Conservation (phyloP, 495 filamentous ascomycete genomes). For the Pyrenula aspistea region DNA sequence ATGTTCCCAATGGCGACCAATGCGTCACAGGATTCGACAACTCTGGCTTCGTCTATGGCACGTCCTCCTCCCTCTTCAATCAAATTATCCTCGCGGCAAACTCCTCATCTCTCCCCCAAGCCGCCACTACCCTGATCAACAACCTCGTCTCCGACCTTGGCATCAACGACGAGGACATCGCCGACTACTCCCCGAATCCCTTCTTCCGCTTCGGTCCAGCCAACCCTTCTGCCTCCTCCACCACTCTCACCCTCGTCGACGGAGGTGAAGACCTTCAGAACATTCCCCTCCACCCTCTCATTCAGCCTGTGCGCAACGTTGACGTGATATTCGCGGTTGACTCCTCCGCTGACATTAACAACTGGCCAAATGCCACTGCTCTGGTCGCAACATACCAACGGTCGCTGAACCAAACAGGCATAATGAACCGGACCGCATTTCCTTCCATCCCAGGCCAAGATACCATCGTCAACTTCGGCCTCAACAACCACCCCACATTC, state of each 20-base stretch:
- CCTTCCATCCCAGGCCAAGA: slow-evolving; percentile 69
- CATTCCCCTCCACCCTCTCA: slow-evolving; percentile 73
- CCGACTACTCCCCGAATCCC: slow-evolving; percentile 72
- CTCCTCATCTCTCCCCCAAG: slow-evolving; percentile 35
- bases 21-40: slow-evolving; percentile 82
- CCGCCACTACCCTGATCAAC: slow-evolving; percentile 37
- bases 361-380: slow-evolving; percentile 82
- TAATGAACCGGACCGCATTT: slow-evolving; percentile 75
- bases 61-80: slow-evolving; percentile 88
- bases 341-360: slow-evolving; percentile 65
- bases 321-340: slow-evolving; percentile 93
- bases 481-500: slow-evolving; percentile 81
- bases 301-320: slow-evolving; percentile 65
- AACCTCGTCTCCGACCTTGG: slow-evolving; percentile 43
- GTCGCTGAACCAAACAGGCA: slow-evolving; percentile 36
- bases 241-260: slow-evolving; percentile 66
- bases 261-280: slow-evolving; percentile 84
- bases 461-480: slow-evolving; percentile 76
- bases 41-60: slow-evolving; percentile 77
- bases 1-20: slow-evolving; percentile 38
- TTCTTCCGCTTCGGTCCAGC: slow-evolving; percentile 60
- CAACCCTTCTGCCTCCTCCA: slow-evolving; percentile 43
- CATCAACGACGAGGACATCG: slow-evolving; percentile 59
- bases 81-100: slow-evolving; percentile 49
- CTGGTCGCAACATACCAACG: slow-evolving; percentile 78